Base-by-base conservation (phyloP, 176 grass and related monocot genomes). In the Leersia perrieri region DNA sequence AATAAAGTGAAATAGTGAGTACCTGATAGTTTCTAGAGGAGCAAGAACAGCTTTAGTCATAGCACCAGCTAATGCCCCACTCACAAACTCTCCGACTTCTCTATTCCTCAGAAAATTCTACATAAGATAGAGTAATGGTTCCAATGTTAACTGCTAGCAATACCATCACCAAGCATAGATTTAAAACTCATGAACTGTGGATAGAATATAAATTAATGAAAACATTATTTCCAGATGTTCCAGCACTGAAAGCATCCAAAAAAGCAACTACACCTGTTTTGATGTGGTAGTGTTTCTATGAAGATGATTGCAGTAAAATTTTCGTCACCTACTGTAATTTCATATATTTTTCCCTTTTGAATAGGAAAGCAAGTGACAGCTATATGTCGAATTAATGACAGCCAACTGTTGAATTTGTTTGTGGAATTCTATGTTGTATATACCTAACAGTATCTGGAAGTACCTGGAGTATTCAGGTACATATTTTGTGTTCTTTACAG, bases 21-120 rank as follows among this genome's bases (percentile, higher is more conserved):
- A 96, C 93, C 90, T 90, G 42, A 98, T 87, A 45, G 95, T 98
- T 86, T 98, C 92, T 41, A 93, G 75, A 65, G 95, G 95, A 77
- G 95, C 92, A 60, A 98, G 86, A 79, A 91, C 81, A 36, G 92
- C 86, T 80, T 98, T 95, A 55, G 95, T 82, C 92, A 95, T 98
- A 39, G 95, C 90, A 63, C 95, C 95, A 42, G 95, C 92, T 63
- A 98, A 87, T 62, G 92, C 95, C 28, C 95, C 90, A 64, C 95
- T 98, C 10, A 98, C 65, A 7, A 98, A 89, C 77, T 98, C 94
- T 67, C 73, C 92, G 5, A 74, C 84, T 71, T 88, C 90, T 90
- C 90, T 87, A 26, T 51, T 75, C 88, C 86, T 76, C 31, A 90
- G 40, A 31, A 92, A 90, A 41, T 36, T 94, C 87, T 90, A 76